Percentiles rank a stretch among this genome's conserved stretches.
Evolutionary conservation across 805 yeast genomes (phyloP).

Genomic region (Pichia sporocuriosa): DNA sequence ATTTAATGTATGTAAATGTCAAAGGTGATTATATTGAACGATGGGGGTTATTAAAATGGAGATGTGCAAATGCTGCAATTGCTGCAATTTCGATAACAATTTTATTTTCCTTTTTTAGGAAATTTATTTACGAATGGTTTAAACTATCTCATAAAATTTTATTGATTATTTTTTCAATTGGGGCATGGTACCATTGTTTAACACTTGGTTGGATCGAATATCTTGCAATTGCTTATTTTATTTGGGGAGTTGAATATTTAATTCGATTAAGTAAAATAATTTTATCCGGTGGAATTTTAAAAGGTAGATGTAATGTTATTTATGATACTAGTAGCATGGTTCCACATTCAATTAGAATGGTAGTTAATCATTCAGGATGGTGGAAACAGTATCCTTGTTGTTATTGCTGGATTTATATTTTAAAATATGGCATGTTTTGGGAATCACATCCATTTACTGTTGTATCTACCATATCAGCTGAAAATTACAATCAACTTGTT

Average conservation of each 20-base stretch:
- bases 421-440: slow-evolving; percentile 43
- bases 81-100: slow-evolving; percentile 25
- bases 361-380: slow-evolving; percentile 43
- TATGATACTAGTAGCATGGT: slow-evolving; percentile 9
- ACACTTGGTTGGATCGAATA: slow-evolving; percentile 46
- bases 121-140: slow-evolving; percentile 39
- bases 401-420: slow-evolving; percentile 50
- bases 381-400: slow-evolving; percentile 59
- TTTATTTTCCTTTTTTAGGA: slow-evolving; percentile 30
- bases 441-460: slow-evolving; percentile 67
- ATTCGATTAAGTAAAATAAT: slow-evolving; percentile 48
- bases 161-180: slow-evolving; percentile 35
- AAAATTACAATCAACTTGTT: slow-evolving; percentile 36
- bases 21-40: slow-evolving; percentile 31
- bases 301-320: slow-evolving; percentile 38
- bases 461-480: slow-evolving; percentile 34
- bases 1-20: slow-evolving; percentile 31
- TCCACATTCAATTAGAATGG: slow-evolving; percentile 40
- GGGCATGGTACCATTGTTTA: slow-evolving; percentile 42
- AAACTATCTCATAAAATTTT: slow-evolving; percentile 37
- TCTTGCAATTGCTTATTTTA: slow-evolving; percentile 46
- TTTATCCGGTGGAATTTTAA: slow-evolving; percentile 52
- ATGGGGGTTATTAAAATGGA: slow-evolving; percentile 37
- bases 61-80: slow-evolving; percentile 37
- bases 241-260: slow-evolving; percentile 68